These are phyloP conservation scores for Rugonectria rugulosa DNA, from an alignment of 2,329 filamentous ascomycete genomes.

Conservation along the genomic window DNA sequence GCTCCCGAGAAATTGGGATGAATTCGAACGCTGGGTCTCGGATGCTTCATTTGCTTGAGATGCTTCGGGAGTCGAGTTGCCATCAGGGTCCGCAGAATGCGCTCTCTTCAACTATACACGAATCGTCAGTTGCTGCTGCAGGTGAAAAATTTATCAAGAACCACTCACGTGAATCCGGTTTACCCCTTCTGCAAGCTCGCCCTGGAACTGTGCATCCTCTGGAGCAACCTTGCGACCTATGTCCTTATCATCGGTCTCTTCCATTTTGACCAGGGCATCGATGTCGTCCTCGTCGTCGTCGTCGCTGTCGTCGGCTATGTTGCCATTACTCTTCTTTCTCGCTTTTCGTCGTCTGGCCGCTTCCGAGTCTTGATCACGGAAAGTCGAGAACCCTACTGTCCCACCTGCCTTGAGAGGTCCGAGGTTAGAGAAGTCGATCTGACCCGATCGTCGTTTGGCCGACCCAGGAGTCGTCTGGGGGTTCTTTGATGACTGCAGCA, in stretches of 20 bases:
- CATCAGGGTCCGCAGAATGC: conserved; percentile 75
- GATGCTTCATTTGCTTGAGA: conserved; percentile 54
- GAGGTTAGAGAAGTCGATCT: conserved; percentile 85
- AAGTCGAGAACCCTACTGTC: conserved; percentile 88
- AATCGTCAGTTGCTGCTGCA: conserved; percentile 20
- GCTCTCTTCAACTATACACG: conserved; percentile 75
- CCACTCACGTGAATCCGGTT: conserved; percentile 78
- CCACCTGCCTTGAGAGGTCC: conserved; percentile 86
- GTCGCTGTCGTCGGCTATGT: conserved; percentile 76
- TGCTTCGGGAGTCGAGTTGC: conserved; percentile 45
- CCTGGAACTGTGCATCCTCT: conserved; percentile 75
- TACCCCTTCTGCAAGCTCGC: conserved; percentile 81
- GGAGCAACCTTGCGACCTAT: conserved; percentile 66
- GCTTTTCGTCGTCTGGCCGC: conserved; percentile 62
- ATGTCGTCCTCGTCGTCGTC: conserved; percentile 74
- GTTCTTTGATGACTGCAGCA: conserved; percentile 74
- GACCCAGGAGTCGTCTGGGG: conserved; percentile 67
- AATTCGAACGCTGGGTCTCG: conserved; percentile 30
- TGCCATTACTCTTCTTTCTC: conserved; percentile 70
- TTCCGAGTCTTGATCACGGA: conserved; percentile 74
- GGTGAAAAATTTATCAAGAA: not conserved
- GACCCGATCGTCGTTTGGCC: conserved; percentile 80
- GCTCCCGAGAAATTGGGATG: conserved; percentile 26
- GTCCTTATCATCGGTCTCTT: conserved; percentile 69
- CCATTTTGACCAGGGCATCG: conserved; percentile 69